Conservation (phyloP, 2,329 filamentous ascomycete species). For the Paecilomyces sp. region DNA sequence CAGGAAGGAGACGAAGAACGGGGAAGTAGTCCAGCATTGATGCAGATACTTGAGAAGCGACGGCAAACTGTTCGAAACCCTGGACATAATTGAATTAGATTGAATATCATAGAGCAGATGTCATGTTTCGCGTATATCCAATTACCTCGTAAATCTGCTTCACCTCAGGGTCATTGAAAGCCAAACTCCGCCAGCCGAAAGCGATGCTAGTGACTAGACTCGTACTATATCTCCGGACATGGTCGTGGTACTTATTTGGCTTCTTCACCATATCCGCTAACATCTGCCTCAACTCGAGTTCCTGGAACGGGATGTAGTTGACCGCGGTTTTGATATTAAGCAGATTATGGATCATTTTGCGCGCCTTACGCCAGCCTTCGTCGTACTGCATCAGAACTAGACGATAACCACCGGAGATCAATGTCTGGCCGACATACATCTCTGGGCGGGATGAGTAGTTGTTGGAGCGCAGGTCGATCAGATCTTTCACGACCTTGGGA, state of each 20-base stretch:
- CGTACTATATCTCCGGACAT: constrained; percentile 7
- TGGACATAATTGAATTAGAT: constrained; percentile 4
- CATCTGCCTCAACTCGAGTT: constrained; percentile 11
- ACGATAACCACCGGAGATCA: constrained; percentile 11
- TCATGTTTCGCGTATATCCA: not conserved
- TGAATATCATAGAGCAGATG: constrained; percentile 1
- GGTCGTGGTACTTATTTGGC: constrained; percentile 8
- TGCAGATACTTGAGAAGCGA: constrained; percentile 5
- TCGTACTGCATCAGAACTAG: constrained; percentile 13
- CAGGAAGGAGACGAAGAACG: constrained; percentile 8
- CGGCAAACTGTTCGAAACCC: constrained; percentile 7
- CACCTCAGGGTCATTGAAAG: constrained; percentile 6
- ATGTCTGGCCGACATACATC: constrained; percentile 6
- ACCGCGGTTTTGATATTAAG: constrained; percentile 12
- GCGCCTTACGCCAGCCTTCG: constrained; percentile 12
- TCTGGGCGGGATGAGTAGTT: constrained; percentile 5
- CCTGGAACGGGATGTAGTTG: constrained; percentile 11
- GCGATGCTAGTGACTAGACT: constrained; percentile 9
- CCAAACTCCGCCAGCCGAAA: constrained; percentile 7
- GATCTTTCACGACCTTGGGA: constrained; percentile 3
- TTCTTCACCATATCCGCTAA: constrained; percentile 9
- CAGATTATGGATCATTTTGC: constrained; percentile 14
- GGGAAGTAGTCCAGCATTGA: constrained; percentile 10
- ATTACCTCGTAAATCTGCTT: constrained; percentile 4
- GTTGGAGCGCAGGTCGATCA: constrained; percentile 3